Conservation (phyloP, 2,329 filamentous ascomycete genomes). For the Neofusicoccum kwambonambiense region DNA sequence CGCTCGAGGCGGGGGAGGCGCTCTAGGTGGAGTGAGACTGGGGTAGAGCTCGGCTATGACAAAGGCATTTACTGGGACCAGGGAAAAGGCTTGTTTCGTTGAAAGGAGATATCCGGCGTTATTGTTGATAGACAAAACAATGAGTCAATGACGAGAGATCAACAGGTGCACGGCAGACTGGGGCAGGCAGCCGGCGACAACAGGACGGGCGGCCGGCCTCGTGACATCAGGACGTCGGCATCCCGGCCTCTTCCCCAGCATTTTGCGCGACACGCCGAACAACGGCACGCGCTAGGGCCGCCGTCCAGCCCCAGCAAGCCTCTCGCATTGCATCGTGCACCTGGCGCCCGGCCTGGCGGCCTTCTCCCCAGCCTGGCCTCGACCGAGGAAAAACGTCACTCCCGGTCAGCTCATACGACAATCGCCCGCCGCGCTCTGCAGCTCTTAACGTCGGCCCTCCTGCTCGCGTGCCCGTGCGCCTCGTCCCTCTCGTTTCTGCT, state of each 20-base stretch:
- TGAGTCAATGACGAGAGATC: not conserved
- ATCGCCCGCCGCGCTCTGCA: no score
- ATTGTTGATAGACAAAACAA: not conserved
- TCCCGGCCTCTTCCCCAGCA: not conserved
- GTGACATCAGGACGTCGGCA: constrained; percentile 11
- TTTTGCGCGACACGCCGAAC: not conserved
- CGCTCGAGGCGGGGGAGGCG: constrained; percentile 34
- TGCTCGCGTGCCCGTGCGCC: no score
- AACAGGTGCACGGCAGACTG: not conserved
- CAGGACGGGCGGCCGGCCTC: not conserved
- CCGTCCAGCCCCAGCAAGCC: not conserved
- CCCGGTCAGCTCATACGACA: no score
- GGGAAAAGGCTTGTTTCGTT: not conserved
- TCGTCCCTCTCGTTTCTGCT: no score
- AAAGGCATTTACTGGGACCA: not conserved
- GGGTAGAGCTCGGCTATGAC: not conserved
- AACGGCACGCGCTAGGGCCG: not conserved
- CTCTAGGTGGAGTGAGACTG: not conserved
- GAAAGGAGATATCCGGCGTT: constrained; percentile 10
- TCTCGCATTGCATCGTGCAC: not conserved
- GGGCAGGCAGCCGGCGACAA: no score
- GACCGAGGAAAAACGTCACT: no score
- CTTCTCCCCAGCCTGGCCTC: no score
- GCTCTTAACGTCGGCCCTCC: no score
- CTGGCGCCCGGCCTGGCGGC: no score